Evolutionary conservation across 1,284 basidiomycete species (phyloP), one percentile per base, ranked within the genome.

Genomic region (Sphagnurus paluster): DNA sequence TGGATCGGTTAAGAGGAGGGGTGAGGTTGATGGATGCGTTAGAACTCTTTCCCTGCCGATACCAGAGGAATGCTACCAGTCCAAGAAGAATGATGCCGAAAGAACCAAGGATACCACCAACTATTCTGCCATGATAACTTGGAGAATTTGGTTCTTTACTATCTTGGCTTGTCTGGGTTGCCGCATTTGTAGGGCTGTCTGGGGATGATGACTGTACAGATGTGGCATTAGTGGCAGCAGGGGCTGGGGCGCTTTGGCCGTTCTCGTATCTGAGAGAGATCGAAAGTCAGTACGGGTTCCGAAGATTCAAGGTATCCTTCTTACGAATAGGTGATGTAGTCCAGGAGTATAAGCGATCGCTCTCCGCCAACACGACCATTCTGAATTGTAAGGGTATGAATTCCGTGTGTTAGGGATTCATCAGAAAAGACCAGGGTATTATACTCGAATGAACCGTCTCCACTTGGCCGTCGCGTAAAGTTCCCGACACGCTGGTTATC

Each of bases 241-340:
- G 16, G 21, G 11, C 14, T 20, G 17, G 28, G n/a, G 29, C 17
- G 17, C 5, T 29, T 21, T 37, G 16, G 7, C 32, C 48, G 23
- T 50, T 38, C 8, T 58, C 55, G 5, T 56, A 49, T 25, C 56
- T 58, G 39, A 28, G 9, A 13, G 8, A 17, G 23, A n/a, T 26
- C 14, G 11, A 34, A 2, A 7, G 21, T 24, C 11, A 3, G 13
- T 8, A 21, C 0, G 2, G 21, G 23, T 7, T n/a, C 7, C 8
- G 23, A 35, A 21, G 16, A 17, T 29, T 3, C 17, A 9, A 24
- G n/a, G n/a, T n/a, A n/a, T n/a, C n/a, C n/a, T n/a, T 29, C 57
- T 45, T 30, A 67, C 66, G 63, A 53, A 50, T 67, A 69, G 16
- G 60, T 49, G 30, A 70, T 64, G 43, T 61, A 66, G 53, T 70